Evolutionary conservation across 257 asterid genomes (phyloP).

Genomic region (Primulina eburnea): DNA sequence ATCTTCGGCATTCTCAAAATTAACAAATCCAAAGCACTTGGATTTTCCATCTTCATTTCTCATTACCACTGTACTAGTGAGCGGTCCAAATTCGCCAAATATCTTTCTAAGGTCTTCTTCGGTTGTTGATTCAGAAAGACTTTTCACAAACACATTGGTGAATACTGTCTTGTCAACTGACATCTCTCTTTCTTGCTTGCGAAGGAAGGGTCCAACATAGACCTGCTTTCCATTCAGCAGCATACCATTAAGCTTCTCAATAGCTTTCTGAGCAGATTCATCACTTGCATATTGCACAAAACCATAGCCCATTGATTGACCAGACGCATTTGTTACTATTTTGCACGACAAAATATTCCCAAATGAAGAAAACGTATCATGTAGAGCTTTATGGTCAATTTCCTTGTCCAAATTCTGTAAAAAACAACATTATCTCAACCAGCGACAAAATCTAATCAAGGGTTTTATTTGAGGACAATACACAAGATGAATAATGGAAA

Average conservation of each 20-base stretch:
- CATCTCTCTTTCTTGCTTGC: slow-evolving; percentile 49
- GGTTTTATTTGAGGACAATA: not conserved
- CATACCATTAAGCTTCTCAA: slow-evolving; percentile 52
- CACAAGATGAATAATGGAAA: not conserved
- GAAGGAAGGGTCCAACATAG: slow-evolving; percentile 49
- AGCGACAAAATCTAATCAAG: not conserved
- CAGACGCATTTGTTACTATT: slow-evolving; percentile 49
- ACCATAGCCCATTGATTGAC: slow-evolving; percentile 51
- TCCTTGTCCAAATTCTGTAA: slow-evolving; percentile 56
- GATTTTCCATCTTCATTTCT: slow-evolving; percentile 55
- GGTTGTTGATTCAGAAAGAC: slow-evolving; percentile 43
- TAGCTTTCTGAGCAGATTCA: slow-evolving; percentile 55
- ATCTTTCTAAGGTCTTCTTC: slow-evolving; percentile 46
- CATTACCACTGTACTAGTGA: slow-evolving; percentile 60
- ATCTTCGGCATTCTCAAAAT: slow-evolving; percentile 53
- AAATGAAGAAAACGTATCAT: slow-evolving; percentile 50
- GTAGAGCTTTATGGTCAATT: slow-evolving; percentile 55
- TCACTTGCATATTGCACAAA: slow-evolving; percentile 55
- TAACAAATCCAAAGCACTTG: slow-evolving; percentile 55
- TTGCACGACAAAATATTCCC: slow-evolving; percentile 63
- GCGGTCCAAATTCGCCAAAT: slow-evolving; percentile 49
- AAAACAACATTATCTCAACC: not conserved
- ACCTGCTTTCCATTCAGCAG: slow-evolving; percentile 53
- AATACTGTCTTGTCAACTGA: slow-evolving; percentile 30
- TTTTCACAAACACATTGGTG: slow-evolving; percentile 58